phyloP scores from a whole-genome alignment of 164 flowering plant species.

The Vitis riparia region DNA sequence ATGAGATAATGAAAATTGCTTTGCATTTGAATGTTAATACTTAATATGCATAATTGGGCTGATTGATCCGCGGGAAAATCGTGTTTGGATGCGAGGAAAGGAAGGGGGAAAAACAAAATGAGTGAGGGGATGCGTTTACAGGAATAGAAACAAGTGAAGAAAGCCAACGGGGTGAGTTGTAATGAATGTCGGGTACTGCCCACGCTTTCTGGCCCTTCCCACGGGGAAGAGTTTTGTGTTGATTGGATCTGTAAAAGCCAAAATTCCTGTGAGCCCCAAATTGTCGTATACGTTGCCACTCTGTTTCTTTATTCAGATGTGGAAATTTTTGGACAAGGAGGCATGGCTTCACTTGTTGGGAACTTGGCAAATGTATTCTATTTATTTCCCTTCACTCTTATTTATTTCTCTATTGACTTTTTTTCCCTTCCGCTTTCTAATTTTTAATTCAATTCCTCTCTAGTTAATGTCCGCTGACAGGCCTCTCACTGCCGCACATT shows the following conservation, averaged over 20 bases:
- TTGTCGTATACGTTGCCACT: constrained; percentile 8
- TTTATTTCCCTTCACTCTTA: too few relatives aligned
- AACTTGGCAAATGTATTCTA: too few relatives aligned
- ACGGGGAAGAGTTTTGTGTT: not conserved
- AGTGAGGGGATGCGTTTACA: not conserved
- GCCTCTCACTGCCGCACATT: too few relatives aligned
- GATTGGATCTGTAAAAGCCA: constrained; percentile 9
- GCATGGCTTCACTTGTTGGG: too few relatives aligned
- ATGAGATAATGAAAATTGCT: not conserved
- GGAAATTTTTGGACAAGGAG: too few relatives aligned
- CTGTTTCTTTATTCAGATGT: not conserved
- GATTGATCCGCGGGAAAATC: not conserved
- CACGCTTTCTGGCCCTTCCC: constrained; percentile 5
- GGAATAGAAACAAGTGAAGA: not conserved
- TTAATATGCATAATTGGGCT: too few relatives aligned
- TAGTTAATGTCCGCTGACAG: too few relatives aligned
- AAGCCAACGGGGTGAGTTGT: not conserved
- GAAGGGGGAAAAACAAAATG: not conserved
- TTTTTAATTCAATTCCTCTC: too few relatives aligned
- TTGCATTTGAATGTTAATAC: too few relatives aligned
- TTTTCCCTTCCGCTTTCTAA: too few relatives aligned
- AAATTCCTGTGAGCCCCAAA: not conserved
- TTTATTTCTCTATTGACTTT: too few relatives aligned
- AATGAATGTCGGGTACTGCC: constrained; percentile 11
- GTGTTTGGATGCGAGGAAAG: constrained; percentile 5